Evolutionary conservation across 1,284 basidiomycete species (phyloP), one percentile per base, ranked within the genome.

Genomic region (Cryptococcus sp.): DNA sequence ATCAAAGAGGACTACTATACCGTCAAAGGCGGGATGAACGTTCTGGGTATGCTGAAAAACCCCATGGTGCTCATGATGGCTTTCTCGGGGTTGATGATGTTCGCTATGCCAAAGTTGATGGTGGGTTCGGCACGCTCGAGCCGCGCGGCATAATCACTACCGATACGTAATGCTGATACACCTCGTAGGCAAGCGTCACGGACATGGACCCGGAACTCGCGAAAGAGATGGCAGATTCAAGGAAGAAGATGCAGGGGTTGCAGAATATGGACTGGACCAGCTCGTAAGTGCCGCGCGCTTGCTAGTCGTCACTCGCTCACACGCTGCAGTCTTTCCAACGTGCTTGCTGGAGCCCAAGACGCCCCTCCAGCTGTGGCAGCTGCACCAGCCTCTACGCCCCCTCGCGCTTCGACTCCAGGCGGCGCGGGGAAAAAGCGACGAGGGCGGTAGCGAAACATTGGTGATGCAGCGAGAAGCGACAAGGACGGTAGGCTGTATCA

Each of bases 1-100:
- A 79, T 79, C 50, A 84, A 81, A 68, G 81, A 86, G 68, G 90
- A 88, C 72, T 92, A 88, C 72, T 82, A 85, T 52, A 85, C 87
- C 22, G 82, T 76, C 17, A 83, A 89, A 70, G 83, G 84, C 3
- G 67, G 69, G 19, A 89, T 92, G 81, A 88, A 90, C 74, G 66
- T 91, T 25, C 57, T 89, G 54, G 85, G 81, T 48, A 89, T 93
- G 87, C 80, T 93, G 69, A 86, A 88, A 67, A 91, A 85, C 72
- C 91, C 91, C 2, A 92, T 93, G 91, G 87, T 91, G 79, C 79
- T 93, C 58, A 84, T 93, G 79, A 89, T 91, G 87, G 79, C 87
- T 19, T 80, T 84, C 64, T 86, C 82, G 45, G 89, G 83, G 29
- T 78, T 80, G 37, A 84, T 92, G 83, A 84, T 90, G 77, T 77